Evolutionary conservation across 2,329 filamentous ascomycete species (phyloP).

Genomic region (Lanzia echinophila): DNA sequence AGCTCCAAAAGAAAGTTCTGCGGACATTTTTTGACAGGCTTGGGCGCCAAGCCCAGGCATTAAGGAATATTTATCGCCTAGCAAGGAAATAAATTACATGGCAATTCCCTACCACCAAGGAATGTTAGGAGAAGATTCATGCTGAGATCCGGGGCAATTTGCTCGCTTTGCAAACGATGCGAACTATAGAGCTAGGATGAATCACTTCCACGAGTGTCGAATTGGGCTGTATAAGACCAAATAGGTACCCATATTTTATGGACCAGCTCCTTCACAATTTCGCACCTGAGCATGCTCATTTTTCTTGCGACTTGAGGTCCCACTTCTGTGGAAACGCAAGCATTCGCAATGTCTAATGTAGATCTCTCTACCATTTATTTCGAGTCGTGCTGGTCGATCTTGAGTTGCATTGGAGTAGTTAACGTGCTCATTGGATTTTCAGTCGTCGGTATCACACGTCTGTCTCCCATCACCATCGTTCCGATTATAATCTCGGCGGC

Average conservation of each 20-base stretch:
- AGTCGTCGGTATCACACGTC: slow-evolving; percentile 36
- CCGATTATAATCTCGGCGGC: slow-evolving; percentile 35
- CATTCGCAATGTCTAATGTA: neutral
- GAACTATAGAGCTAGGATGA: too few relatives aligned
- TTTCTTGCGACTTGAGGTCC: too few relatives aligned
- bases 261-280: too few relatives aligned
- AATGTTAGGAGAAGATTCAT: neutral
- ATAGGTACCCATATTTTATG: neutral
- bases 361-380: slow-evolving; percentile 29
- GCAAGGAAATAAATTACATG: too few relatives aligned
- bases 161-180: too few relatives aligned
- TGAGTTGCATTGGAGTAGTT: slow-evolving; percentile 39
- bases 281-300: too few relatives aligned
- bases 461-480: slow-evolving; percentile 35
- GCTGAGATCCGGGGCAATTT: neutral
- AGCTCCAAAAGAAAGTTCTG: too few relatives aligned
- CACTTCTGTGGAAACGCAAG: neutral
- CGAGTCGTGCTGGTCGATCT: slow-evolving; percentile 39
- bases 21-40: too few relatives aligned
- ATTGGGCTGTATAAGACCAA: neutral
- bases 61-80: neutral
- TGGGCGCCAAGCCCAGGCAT: too few relatives aligned
- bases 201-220: too few relatives aligned
- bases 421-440: slow-evolving; percentile 36
- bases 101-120: too few relatives aligned